Conservation (phyloP, 805 yeast genomes). For the Saitoella complicata region DNA sequence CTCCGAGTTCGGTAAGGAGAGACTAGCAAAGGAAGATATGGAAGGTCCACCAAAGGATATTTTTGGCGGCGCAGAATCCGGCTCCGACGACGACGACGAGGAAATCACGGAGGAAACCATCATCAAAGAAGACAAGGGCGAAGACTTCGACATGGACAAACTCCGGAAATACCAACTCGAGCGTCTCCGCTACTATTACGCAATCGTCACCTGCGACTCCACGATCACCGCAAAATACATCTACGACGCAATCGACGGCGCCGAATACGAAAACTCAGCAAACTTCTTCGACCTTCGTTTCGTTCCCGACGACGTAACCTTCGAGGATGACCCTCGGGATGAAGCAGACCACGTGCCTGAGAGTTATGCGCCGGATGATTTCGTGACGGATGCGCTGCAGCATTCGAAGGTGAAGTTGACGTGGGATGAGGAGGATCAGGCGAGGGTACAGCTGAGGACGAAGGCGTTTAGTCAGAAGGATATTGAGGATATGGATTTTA, state of each 20-base stretch:
- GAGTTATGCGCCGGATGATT: conserved; percentile 61
- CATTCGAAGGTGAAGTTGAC: conserved; percentile 91
- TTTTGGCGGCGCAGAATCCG: conserved; percentile 28
- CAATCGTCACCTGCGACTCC: conserved; percentile 70
- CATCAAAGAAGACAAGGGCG: conserved; percentile 68
- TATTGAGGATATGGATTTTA: conserved; percentile 47
- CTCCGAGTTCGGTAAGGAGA: conserved; percentile 83
- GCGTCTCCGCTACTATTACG: conserved; percentile 82
- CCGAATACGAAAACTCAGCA: conserved; percentile 92
- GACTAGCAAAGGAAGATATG: conserved; percentile 72
- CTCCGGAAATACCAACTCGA: conserved; percentile 84
- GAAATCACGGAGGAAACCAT: conserved; percentile 54
- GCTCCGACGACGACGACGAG: conserved; percentile 18
- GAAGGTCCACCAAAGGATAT: conserved; percentile 88
- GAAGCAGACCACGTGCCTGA: conserved; percentile 54
- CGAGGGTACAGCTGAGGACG: conserved; percentile 57
- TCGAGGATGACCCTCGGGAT: conserved; percentile 65
- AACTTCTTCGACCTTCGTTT: conserved; percentile 84
- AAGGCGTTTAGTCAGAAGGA: conserved; percentile 79
- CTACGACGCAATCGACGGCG: conserved; percentile 79
- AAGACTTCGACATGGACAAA: conserved; percentile 71
- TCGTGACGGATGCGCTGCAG: conserved; percentile 89
- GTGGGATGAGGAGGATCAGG: conserved; percentile 97
- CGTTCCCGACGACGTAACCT: conserved; percentile 83
- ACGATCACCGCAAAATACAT: conserved; percentile 54